Percentiles rank a stretch among this genome's conserved stretches.
Evolutionary conservation across 805 yeast genomes (phyloP).

Genomic region (Candida ipomoeae): DNA sequence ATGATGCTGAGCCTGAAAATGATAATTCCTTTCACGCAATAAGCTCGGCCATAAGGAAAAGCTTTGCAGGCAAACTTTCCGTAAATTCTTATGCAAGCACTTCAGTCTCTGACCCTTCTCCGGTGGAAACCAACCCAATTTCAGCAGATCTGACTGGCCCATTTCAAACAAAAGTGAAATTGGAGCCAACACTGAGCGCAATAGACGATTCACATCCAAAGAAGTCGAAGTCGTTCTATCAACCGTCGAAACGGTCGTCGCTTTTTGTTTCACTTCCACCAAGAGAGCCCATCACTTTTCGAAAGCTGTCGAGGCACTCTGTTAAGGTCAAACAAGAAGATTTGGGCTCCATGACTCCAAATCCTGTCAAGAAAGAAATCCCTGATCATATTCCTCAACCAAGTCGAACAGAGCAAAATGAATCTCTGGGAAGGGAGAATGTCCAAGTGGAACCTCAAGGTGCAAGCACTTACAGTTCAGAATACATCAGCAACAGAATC

Average conservation of each 20-base stretch:
- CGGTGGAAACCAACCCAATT: neutral
- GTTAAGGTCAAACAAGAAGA: conserved; percentile 9
- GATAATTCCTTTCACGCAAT: conserved; percentile 47
- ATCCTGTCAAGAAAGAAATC: neutral
- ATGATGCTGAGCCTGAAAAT: conserved; percentile 4
- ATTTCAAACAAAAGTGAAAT: neutral
- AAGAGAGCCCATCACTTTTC: conserved; percentile 32
- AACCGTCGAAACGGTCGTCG: conserved; percentile 32
- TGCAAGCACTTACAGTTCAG: neutral
- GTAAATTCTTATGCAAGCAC: conserved; percentile 4
- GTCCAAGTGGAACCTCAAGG: neutral
- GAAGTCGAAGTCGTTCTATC: conserved; percentile 3
- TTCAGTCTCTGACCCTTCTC: neutral
- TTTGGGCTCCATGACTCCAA: neutral
- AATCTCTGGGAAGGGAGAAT: neutral
- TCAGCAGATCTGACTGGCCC: neutral
- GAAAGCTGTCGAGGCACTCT: conserved; percentile 11
- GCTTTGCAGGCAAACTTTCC: conserved; percentile 34
- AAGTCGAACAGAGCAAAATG: neutral
- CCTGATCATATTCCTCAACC: neutral
- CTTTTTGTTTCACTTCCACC: conserved; percentile 36
- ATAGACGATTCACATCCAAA: neutral
- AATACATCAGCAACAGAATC: conserved; percentile 1
- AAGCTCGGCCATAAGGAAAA: conserved; percentile 43
- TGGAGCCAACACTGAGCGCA: neutral